Percentiles rank a stretch among this genome's conserved stretches.
These are phyloP conservation scores for Ceratocystis huliohia DNA, from an alignment of 2,329 filamentous ascomycete genomes.

Conservation along the genomic window DNA sequence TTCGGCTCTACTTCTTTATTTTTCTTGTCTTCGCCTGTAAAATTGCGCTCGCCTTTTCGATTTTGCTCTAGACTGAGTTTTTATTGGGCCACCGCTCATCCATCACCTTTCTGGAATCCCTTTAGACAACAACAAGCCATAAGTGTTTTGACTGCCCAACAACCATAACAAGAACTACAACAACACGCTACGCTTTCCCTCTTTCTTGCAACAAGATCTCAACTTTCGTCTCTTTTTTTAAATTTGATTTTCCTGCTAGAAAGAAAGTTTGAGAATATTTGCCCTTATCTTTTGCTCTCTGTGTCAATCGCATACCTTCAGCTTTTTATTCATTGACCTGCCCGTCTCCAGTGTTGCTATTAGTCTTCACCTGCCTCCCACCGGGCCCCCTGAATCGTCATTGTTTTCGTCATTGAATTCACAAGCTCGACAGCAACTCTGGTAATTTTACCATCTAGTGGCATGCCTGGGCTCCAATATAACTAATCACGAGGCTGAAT, in stretches of 20 bases:
- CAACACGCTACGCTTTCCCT: constrained; percentile 2
- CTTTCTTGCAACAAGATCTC: background rate
- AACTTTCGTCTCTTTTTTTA: background rate
- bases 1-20: background rate
- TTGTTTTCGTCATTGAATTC: background rate
- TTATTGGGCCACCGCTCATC: constrained; percentile 5
- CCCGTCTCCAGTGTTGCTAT: background rate
- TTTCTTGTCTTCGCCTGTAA: background rate
- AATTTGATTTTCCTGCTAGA: background rate
- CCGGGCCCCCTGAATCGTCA: background rate
- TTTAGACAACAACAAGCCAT: background rate
- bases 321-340: background rate
- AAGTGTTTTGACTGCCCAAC: constrained; percentile 10
- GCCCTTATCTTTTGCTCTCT: background rate
- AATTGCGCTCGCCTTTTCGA: background rate
- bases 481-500: constrained; percentile 8
- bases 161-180: constrained; percentile 6
- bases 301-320: background rate
- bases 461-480: constrained; percentile 5
- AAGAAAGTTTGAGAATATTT: no score
- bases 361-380: background rate
- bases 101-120: background rate
- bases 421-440: background rate
- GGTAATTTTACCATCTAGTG: background rate
- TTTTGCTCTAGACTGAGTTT: constrained; percentile 4